Conservation (phyloP, 1,284 basidiomycete species). For the Malassezia pachydermatis region DNA sequence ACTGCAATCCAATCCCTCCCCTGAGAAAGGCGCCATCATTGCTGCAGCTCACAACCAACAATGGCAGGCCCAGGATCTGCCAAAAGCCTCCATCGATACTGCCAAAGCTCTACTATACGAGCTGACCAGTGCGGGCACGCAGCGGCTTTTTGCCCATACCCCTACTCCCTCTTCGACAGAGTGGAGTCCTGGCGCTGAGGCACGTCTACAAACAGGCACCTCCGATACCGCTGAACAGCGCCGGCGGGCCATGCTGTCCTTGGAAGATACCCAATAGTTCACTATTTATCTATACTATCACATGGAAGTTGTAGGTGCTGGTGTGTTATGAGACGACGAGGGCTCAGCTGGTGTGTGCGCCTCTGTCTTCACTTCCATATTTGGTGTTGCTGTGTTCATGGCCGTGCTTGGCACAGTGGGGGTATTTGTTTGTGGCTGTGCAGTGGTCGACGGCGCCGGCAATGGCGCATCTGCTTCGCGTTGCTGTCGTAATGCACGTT, state of each 20-base stretch:
- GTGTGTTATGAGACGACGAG: neutral
- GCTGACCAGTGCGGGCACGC: neutral
- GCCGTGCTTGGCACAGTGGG: too few species aligned
- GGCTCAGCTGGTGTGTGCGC: too few species aligned
- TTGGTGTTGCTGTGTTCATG: too few species aligned
- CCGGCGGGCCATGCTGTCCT: conserved; percentile 15
- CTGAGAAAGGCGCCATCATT: conserved; percentile 1
- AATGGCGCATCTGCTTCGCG: too few species aligned
- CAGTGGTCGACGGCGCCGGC: too few species aligned
- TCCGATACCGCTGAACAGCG: neutral
- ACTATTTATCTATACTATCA: neutral
- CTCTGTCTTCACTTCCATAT: too few species aligned
- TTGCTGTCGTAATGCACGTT: conserved; percentile 85
- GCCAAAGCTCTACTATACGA: neutral
- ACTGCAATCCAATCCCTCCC: neutral
- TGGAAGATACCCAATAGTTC: conserved; percentile 10
- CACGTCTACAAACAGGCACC: neutral
- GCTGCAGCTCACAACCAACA: neutral
- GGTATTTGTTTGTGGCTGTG: too few species aligned
- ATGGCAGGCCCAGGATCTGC: neutral
- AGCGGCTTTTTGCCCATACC: too few species aligned
- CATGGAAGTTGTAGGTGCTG: neutral
- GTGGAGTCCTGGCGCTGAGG: conserved; percentile 14
- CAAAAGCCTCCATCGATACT: neutral
- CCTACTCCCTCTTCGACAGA: neutral